These are phyloP conservation scores for Arthrobotrys musiformis DNA, from an alignment of 2,329 filamentous ascomycete species.

Conservation along the genomic window DNA sequence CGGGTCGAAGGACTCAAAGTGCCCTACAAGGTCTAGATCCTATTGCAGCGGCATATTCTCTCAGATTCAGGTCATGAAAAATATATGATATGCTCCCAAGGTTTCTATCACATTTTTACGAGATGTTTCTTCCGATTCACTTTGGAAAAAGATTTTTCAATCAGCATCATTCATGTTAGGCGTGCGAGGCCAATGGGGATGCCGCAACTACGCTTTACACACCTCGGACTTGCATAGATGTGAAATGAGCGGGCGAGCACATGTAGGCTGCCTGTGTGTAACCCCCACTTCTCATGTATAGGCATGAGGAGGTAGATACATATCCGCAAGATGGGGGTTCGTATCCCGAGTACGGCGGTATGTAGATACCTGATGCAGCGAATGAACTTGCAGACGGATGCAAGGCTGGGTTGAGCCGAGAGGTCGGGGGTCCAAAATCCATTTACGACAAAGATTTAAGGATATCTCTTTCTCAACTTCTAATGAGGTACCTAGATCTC, in stretches of 20 bases:
- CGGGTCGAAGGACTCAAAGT: background rate
- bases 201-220: no score
- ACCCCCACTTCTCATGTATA: background rate
- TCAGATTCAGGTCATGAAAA: background rate
- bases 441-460: background rate
- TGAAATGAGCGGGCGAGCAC: background rate
- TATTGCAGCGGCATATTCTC: background rate
- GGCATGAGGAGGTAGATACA: background rate
- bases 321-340: background rate
- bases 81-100: background rate
- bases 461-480: background rate
- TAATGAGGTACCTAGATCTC: background rate
- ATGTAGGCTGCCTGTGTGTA: background rate
- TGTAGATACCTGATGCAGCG: no score
- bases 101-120: background rate
- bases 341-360: background rate
- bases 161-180: no score
- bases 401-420: background rate
- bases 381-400: slow-evolving; percentile 12
- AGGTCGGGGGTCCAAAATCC: background rate
- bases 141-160: no score
- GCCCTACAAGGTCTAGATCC: background rate
- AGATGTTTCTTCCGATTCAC: no score
- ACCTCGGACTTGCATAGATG: background rate
- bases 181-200: no score